A percentile compares a stretch with the other conserved stretches of the same genome.
Evolutionary conservation across 2,329 filamentous ascomycete genomes (phyloP).

Genomic region (Sclerotinia sclerotiorum): DNA sequence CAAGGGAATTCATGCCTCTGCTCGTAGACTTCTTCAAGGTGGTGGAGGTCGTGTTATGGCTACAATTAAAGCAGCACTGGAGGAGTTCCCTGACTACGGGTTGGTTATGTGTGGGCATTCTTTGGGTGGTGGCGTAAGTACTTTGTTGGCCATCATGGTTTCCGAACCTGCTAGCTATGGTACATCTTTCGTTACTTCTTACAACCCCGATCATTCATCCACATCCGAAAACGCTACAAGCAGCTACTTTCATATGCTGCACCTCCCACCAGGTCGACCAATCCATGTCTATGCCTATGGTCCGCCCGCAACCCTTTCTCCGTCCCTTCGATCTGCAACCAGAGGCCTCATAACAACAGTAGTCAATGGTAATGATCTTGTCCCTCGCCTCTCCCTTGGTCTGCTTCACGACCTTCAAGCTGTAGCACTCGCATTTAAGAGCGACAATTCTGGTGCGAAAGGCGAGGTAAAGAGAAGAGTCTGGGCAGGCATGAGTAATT

Average conservation of each 20-base stretch:
- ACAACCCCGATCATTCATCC: slow-evolving; percentile 68
- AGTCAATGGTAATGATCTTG: slow-evolving; percentile 71
- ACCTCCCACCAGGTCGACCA: slow-evolving; percentile 64
- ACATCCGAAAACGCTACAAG: slow-evolving; percentile 48
- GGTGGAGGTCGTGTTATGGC: slow-evolving; percentile 52
- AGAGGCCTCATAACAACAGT: slow-evolving; percentile 73
- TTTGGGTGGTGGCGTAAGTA: slow-evolving; percentile 54
- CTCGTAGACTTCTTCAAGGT: slow-evolving; percentile 50
- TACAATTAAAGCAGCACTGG: slow-evolving; percentile 52
- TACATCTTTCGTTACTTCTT: slow-evolving; percentile 55
- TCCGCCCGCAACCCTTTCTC: slow-evolving; percentile 70
- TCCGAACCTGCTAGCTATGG: slow-evolving; percentile 47
- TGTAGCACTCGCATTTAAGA: slow-evolving; percentile 70
- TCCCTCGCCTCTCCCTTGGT: slow-evolving; percentile 71
- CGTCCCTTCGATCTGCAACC: slow-evolving; percentile 67
- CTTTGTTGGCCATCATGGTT: slow-evolving; percentile 55
- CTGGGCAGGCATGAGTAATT: slow-evolving; percentile 63
- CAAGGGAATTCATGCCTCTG: slow-evolving; percentile 57
- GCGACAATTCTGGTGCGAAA: slow-evolving; percentile 66
- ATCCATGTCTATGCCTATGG: slow-evolving; percentile 82
- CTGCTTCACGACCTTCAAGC: slow-evolving; percentile 74
- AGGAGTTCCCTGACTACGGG: slow-evolving; percentile 55
- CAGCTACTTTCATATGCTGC: slow-evolving; percentile 40
- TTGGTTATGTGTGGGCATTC: slow-evolving; percentile 58
- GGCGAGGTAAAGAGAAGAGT: slow-evolving; percentile 65